Percentiles rank a stretch among this genome's conserved stretches.
These are phyloP conservation scores for Nyctanthes arbortristis DNA, from an alignment of 257 asterid genomes.

Conservation along the genomic window DNA sequence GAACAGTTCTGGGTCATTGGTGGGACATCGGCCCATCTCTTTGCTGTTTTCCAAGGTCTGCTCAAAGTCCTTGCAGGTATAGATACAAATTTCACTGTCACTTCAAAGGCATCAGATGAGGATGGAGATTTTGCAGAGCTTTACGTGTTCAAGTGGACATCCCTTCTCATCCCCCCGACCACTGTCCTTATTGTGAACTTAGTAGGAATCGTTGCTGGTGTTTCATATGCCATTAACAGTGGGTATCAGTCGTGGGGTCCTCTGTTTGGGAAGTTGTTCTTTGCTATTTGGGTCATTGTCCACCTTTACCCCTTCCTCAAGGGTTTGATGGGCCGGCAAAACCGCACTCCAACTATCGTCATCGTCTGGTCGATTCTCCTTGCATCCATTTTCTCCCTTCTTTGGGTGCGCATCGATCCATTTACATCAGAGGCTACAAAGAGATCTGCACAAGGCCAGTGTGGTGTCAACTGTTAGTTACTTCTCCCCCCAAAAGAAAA, in stretches of 20 bases:
- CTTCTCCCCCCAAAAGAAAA: no score
- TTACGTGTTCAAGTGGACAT: constrained; percentile 84
- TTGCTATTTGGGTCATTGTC: constrained; percentile 87
- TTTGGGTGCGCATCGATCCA: constrained; percentile 93
- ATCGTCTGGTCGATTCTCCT: constrained; percentile 93
- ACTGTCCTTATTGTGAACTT: constrained; percentile 75
- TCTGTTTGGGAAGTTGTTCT: constrained; percentile 70
- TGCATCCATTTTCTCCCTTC: constrained; percentile 87
- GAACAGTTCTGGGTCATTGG: constrained; percentile 98
- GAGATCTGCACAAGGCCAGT: constrained; percentile 59
- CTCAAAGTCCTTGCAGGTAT: constrained; percentile 86
- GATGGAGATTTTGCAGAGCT: constrained; percentile 83
- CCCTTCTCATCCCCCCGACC: constrained; percentile 88
- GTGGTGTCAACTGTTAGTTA: constrained; percentile 70
- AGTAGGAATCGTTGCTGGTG: constrained; percentile 88
- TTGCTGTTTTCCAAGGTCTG: constrained; percentile 95
- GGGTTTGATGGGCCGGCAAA: constrained; percentile 77
- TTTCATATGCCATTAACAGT: constrained; percentile 78
- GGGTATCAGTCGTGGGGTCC: constrained; percentile 98
- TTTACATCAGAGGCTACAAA: constrained; percentile 56
- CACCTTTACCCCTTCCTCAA: constrained; percentile 91
- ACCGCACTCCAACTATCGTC: constrained; percentile 91
- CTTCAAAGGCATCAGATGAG: constrained; percentile 79
- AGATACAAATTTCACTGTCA: constrained; percentile 86
- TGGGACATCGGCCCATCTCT: constrained; percentile 95